Base-by-base conservation (phyloP, 2,329 filamentous ascomycete genomes). In the Colletotrichum horii region DNA sequence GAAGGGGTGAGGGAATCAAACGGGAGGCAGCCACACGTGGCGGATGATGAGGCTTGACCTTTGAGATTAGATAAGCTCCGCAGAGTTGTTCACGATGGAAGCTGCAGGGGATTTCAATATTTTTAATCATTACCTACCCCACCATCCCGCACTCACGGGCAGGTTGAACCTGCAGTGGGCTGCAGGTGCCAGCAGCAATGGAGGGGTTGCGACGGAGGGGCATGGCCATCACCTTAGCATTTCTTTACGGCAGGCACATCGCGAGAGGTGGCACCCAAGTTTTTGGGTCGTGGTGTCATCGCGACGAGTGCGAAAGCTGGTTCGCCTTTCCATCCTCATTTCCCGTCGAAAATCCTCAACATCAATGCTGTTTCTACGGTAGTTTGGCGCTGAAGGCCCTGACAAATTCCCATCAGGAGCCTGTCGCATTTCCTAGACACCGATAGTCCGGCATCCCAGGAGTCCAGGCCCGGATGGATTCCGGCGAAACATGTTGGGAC, bases 401-500 rank as follows among this genome's bases (percentile, higher is more conserved):
- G 48, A 58, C 19, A 68, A 30, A 56, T 38, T 56, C 26, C 4
- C n/a, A 26, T 55, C 28, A 55, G 7, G 48, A 38, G 26, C 22
- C 11, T 60, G 67, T 26, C 34, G 26, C 58, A 34, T 14, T 43
- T 38, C 22, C n/a, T 60, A 14, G 16, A 26, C 11, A 65, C 60
- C 58, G 66, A 56, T 28, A 28, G 71, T 43, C 61, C 71, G 32
- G 58, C 43, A 60, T 28, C 34, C 38, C 62, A 14, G 30, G 14
- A 70, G 71, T 52, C 66, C 66, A 70, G 66, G 60, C 71, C 60
- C 48, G 26, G 58, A 30, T 71, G 60, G 66, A 26, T 71, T 32
- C 43, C 52, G 61, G 68, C 72, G 68, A 62, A 71, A 75, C 72
- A 66, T 52, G 72, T 71, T 75, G 61, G 68, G 61, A 71, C 36